These are phyloP conservation scores for Rhizophora apiculata DNA, from an alignment of 345 rosid genomes.

Conservation along the genomic window DNA sequence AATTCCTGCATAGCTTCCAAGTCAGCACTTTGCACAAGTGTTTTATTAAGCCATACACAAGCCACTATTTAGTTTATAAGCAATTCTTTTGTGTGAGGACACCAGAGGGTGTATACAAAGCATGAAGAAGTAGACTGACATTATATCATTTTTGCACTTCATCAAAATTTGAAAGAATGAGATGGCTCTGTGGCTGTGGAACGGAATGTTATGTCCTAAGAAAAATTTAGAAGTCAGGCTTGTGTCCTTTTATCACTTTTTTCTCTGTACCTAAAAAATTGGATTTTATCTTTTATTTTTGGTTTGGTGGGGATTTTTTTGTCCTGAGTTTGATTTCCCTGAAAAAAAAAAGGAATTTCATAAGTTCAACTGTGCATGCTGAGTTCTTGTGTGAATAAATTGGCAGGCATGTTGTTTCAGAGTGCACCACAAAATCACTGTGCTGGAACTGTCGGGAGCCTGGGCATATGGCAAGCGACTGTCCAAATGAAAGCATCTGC, in stretches of 20 bases:
- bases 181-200: too few relatives aligned
- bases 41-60: too few relatives aligned
- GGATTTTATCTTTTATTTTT: too few relatives aligned
- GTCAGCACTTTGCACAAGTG: not conserved
- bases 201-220: too few relatives aligned
- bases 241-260: not conserved
- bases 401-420: constrained; percentile 86
- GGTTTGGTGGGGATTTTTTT: too few relatives aligned
- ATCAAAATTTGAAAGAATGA: not conserved
- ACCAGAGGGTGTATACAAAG: too few relatives aligned
- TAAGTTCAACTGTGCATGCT: not conserved
- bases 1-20: constrained; percentile 2
- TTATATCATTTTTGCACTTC: not conserved
- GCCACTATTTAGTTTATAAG: too few relatives aligned
- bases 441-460: constrained; percentile 98
- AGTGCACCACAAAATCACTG: constrained; percentile 81
- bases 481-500: constrained; percentile 94
- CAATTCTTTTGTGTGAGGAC: too few relatives aligned
- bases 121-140: too few relatives aligned
- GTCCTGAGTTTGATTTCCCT: too few relatives aligned
- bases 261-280: too few relatives aligned
- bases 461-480: constrained; percentile 77
- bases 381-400: constrained; percentile 2
- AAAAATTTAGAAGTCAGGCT: not conserved
- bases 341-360: too few relatives aligned